These are phyloP conservation scores for Phytophthora pisi DNA, from an alignment of 352 stramenopile genomes.

Conservation along the genomic window DNA sequence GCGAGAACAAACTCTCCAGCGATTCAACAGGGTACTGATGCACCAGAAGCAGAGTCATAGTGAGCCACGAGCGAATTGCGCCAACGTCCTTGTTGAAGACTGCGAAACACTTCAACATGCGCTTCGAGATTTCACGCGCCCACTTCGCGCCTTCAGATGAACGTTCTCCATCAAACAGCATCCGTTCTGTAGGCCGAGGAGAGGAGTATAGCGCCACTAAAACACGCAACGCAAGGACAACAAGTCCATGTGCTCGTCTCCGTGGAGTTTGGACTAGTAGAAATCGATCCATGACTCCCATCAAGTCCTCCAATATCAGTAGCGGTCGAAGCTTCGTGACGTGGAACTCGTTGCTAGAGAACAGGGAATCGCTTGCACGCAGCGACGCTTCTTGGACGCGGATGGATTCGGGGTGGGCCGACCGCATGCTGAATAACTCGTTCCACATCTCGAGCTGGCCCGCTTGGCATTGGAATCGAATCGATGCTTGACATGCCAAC, in stretches of 20 bases:
- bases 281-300: constrained; percentile 32
- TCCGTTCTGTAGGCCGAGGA: constrained; percentile 3
- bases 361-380: constrained; percentile 31
- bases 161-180: constrained; percentile 20
- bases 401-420: constrained; percentile 32
- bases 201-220: constrained; percentile 25
- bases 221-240: constrained; percentile 22
- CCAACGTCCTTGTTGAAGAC: constrained; percentile 20
- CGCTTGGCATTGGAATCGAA: constrained; percentile 50
- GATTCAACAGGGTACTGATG: constrained; percentile 17
- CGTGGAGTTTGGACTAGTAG: constrained; percentile 16
- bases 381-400: constrained; percentile 46
- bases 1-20: constrained; percentile 10
- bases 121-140: constrained; percentile 15
- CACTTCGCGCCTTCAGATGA: constrained; percentile 10
- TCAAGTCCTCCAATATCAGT: constrained; percentile 29
- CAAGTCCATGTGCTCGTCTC: constrained; percentile 24
- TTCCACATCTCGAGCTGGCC: constrained; percentile 40
- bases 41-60: constrained; percentile 24
- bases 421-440: constrained; percentile 37
- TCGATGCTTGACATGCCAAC: constrained; percentile 20
- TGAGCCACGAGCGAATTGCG: constrained; percentile 26
- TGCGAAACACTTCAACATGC: constrained; percentile 23
- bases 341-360: constrained; percentile 44
- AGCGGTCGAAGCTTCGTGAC: constrained; percentile 14